These are phyloP conservation scores for Oryza meyeriana DNA, from an alignment of 176 grass and related monocot genomes.

Conservation along the genomic window DNA sequence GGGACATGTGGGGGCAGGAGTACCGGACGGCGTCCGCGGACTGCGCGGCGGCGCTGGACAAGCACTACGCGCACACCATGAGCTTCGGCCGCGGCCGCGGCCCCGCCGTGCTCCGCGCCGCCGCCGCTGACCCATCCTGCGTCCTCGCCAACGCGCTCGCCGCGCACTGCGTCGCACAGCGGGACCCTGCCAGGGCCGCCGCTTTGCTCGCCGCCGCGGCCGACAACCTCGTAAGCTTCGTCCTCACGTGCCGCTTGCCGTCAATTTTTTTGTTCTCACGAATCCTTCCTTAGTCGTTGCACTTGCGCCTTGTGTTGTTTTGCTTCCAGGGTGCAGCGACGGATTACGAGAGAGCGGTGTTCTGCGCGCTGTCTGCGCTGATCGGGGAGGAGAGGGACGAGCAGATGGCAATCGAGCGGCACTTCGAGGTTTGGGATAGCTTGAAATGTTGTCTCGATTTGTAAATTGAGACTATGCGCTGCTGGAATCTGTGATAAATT, in stretches of 20 bases:
- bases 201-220: conserved; percentile 40
- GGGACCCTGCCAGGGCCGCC: conserved; percentile 26
- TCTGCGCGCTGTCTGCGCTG: conserved; percentile 44
- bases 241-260: not conserved
- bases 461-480: not conserved
- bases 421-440: conserved; percentile 44
- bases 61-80: conserved; percentile 52
- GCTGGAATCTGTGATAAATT: not conserved
- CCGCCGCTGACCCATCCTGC: conserved; percentile 44
- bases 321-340: conserved; percentile 40
- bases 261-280: not conserved
- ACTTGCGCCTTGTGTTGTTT: not conserved
- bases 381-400: conserved; percentile 39
- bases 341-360: conserved; percentile 56
- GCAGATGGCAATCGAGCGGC: conserved; percentile 34
- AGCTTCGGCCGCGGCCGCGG: conserved; percentile 46
- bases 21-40: conserved; percentile 52
- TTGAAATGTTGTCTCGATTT: not conserved
- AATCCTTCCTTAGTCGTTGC: not conserved
- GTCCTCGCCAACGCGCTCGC: conserved; percentile 52
- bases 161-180: conserved; percentile 37
- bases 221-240: conserved; percentile 47
- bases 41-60: conserved; percentile 58
- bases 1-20: conserved; percentile 59
- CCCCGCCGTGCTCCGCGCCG: conserved; percentile 36